These are phyloP conservation scores for Psophocarpus tetragonolobus DNA, from an alignment of 306 rosid species.

Conservation along the genomic window DNA sequence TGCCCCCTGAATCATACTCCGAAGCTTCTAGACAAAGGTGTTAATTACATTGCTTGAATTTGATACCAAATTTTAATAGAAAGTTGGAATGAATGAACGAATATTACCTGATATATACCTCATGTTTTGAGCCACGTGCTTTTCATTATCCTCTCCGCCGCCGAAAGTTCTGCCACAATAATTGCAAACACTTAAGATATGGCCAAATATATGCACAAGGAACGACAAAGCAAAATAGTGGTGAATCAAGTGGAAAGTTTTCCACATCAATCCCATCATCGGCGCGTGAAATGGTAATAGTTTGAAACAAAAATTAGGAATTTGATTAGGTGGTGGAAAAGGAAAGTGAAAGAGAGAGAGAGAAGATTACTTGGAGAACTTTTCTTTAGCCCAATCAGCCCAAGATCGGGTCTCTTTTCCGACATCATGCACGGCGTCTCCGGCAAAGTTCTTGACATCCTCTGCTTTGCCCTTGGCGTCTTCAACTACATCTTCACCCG, in stretches of 20 bases:
- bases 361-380: slow-evolving; percentile 44
- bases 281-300: not conserved
- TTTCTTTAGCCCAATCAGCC: slow-evolving; percentile 34
- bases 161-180: slow-evolving; percentile 42
- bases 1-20: slow-evolving; percentile 36
- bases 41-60: not conserved
- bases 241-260: not conserved
- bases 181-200: not conserved
- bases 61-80: not conserved
- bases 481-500: slow-evolving; percentile 30
- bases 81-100: not conserved
- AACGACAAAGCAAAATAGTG: not conserved
- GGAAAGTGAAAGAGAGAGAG: not conserved
- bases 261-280: not conserved
- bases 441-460: slow-evolving; percentile 6
- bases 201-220: not conserved
- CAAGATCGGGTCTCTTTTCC: slow-evolving; percentile 24
- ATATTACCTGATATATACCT: slow-evolving; percentile 46
- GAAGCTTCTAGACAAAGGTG: slow-evolving; percentile 39
- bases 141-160: not conserved
- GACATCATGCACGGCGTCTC: slow-evolving; percentile 1
- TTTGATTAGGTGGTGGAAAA: not conserved
- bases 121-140: slow-evolving; percentile 22
- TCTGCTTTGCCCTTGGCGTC: slow-evolving; percentile 26
- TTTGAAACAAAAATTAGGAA: no score